Evolutionary conservation across 2,329 filamentous ascomycete genomes (phyloP).

Genomic region (Fusarium pseudograminearum): DNA sequence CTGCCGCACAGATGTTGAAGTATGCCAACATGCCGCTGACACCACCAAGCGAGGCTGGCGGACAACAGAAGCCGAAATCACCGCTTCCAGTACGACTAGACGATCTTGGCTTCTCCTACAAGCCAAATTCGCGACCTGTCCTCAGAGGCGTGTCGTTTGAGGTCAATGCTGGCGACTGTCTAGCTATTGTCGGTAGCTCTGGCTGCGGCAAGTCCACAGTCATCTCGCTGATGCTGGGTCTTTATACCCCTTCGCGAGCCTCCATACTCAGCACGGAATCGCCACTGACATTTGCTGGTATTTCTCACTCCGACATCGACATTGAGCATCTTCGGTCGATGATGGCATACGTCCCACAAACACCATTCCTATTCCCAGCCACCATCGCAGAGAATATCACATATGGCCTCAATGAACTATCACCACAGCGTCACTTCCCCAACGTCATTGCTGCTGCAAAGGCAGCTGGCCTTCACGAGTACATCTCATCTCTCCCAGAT

Average conservation of each 20-base stretch:
- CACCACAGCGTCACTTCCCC: conserved; percentile 59
- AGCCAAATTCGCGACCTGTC: conserved; percentile 65
- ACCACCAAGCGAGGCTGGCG: conserved; percentile 69
- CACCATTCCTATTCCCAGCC: conserved; percentile 80
- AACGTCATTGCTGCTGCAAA: conserved; percentile 66
- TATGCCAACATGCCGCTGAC: conserved; percentile 71
- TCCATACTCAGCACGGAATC: conserved; percentile 10
- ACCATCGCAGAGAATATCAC: conserved; percentile 83
- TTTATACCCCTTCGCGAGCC: conserved; percentile 66
- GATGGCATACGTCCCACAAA: conserved; percentile 77
- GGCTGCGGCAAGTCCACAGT: conserved; percentile 95
- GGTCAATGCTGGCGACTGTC: conserved; percentile 72
- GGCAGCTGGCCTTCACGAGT: conserved; percentile 78
- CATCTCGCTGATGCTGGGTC: conserved; percentile 76
- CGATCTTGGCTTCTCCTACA: conserved; percentile 78
- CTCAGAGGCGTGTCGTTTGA: conserved; percentile 74
- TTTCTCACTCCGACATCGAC: conserved; percentile 70
- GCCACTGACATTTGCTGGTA: conserved; percentile 68
- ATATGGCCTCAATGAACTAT: conserved; percentile 75
- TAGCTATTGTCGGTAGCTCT: conserved; percentile 84
- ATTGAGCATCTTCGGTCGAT: conserved; percentile 69
- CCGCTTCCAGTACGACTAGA: conserved; percentile 61
- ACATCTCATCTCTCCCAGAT: conserved; percentile 75
- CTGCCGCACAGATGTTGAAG: conserved; percentile 77
- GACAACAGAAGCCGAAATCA: conserved; percentile 48